phyloP scores from a whole-genome alignment of 2,329 filamentous ascomycete genomes.

The Fusarium sp. region DNA sequence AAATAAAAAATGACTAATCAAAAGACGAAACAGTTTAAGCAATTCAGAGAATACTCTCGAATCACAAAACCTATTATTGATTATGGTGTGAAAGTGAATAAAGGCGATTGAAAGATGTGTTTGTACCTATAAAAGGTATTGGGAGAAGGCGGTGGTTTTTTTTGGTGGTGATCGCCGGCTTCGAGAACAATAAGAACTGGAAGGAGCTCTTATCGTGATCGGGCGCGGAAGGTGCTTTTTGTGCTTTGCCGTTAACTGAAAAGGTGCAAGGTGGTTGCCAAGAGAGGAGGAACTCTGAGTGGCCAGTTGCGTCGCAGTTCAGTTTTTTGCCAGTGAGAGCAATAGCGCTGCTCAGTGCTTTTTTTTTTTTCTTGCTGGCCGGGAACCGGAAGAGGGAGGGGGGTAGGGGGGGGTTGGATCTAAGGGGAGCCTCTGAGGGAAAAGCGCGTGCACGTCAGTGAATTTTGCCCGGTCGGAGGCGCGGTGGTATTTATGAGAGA shows the following conservation, averaged over 20 bases:
- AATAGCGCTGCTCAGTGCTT: neutral
- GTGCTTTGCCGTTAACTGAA: conserved; percentile 29
- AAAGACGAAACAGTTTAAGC: conserved; percentile 17
- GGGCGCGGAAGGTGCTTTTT: conserved; percentile 34
- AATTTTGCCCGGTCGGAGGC: conserved; percentile 55
- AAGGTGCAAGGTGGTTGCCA: conserved; percentile 32
- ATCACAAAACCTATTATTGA: conserved; percentile 35
- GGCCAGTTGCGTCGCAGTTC: conserved; percentile 14
- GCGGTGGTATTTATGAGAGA: conserved; percentile 59
- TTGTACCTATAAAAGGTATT: neutral
- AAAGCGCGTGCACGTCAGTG: conserved; percentile 60
- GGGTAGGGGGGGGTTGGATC: conserved; percentile 39
- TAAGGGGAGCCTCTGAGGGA: conserved; percentile 51
- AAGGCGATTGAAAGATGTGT: neutral
- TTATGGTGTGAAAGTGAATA: conserved; percentile 18
- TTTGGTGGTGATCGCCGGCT: conserved; percentile 28
- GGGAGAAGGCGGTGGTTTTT: neutral
- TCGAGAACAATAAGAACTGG: conserved; percentile 32
- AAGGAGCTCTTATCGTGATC: conserved; percentile 35
- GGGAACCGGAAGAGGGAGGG: conserved; percentile 20
- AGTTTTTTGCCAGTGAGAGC: neutral
- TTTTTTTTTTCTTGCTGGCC: conserved; percentile 31
- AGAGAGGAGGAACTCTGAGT: conserved; percentile 22
- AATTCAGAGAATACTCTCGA: neutral
- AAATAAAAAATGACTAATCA: conserved; percentile 24